These are phyloP conservation scores for Trichosporon inkin DNA, from an alignment of 1,284 basidiomycete species.

Conservation along the genomic window DNA sequence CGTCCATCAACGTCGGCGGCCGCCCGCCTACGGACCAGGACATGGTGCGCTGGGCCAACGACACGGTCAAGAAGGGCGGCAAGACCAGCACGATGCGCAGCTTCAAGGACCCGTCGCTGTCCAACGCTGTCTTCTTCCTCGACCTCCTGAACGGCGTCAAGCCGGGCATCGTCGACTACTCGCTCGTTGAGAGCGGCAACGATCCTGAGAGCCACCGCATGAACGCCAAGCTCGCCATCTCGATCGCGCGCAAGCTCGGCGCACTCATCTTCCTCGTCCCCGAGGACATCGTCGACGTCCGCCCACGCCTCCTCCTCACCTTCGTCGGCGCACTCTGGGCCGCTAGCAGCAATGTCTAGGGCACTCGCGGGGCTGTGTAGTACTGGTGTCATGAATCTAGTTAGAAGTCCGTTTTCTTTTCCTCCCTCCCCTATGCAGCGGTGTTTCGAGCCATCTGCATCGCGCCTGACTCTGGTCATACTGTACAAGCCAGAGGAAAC, in stretches of 20 bases:
- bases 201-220: conserved; percentile 76
- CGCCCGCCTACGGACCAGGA: conserved; percentile 84
- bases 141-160: conserved; percentile 85
- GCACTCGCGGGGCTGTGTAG: neutral
- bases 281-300: conserved; percentile 84
- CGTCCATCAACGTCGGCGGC: conserved; percentile 66
- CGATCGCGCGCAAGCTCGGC: conserved; percentile 95
- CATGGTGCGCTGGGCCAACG: conserved; percentile 95
- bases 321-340: conserved; percentile 54
- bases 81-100: conserved; percentile 69
- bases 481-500: no score
- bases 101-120: conserved; percentile 91
- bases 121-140: conserved; percentile 88
- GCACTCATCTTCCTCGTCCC: conserved; percentile 96
- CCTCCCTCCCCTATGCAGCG: neutral
- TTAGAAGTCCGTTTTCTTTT: neutral
- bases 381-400: conserved; percentile 1
- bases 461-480: no score
- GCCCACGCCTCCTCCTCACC: conserved; percentile 65
- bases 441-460: neutral
- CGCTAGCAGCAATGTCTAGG: conserved; percentile 21
- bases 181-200: conserved; percentile 59
- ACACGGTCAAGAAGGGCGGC: conserved; percentile 71
- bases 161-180: conserved; percentile 92
- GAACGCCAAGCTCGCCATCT: conserved; percentile 96